Percentiles rank a stretch among this genome's conserved stretches.
Evolutionary conservation across 306 rosid genomes (phyloP).

Genomic region (cucumber (Cucumis sativus)): Cucumber_9930_V3 NC_026661.2:1491501-1492000

Average conservation of each 20-base stretch:
- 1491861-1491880: constrained; percentile 74
- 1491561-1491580: constrained; percentile 20
- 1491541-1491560: constrained; percentile 21
- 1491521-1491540: constrained; percentile 23
- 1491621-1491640: constrained; percentile 59
- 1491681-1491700: constrained; percentile 53
- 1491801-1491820: constrained; percentile 53
- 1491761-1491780: constrained; percentile 56
- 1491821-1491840: constrained; percentile 57
- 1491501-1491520: constrained; percentile 69
- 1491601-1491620: constrained; percentile 66
- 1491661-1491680: constrained; percentile 70
- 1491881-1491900: constrained; percentile 65
- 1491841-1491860: constrained; percentile 45
- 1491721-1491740: constrained; percentile 56
- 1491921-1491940: constrained; percentile 51
- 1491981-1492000: constrained; percentile 60
- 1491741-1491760: constrained; percentile 58
- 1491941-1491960: constrained; percentile 53
- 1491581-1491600: constrained; percentile 57
- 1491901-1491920: constrained; percentile 52
- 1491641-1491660: constrained; percentile 68
- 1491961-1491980: constrained; percentile 63
- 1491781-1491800: constrained; percentile 47
- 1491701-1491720: constrained; percentile 48